A percentile compares a stretch with the other conserved stretches of the same genome.
Conservation (phyloP, 2,329 filamentous ascomycete species). For the Sporothrix pallida region DNA sequence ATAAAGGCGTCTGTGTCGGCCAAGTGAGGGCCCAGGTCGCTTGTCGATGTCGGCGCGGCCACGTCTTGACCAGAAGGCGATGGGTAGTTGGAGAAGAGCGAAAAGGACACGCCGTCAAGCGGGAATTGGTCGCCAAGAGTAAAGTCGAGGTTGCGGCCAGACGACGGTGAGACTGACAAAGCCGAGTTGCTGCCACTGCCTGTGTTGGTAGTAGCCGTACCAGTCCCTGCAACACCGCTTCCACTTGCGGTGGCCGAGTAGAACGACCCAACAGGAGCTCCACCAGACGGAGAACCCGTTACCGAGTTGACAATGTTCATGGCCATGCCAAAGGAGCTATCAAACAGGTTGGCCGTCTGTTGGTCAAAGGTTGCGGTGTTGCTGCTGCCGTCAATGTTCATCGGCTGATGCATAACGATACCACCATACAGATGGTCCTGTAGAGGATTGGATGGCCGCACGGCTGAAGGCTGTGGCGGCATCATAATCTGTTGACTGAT, state of each 20-base stretch:
- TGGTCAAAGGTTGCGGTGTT: background rate
- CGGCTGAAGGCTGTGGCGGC: background rate
- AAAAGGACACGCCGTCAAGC: conserved; percentile 10
- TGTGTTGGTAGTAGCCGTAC: background rate
- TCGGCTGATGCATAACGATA: conserved; percentile 41
- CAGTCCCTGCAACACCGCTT: background rate
- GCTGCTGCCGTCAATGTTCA: conserved; percentile 14
- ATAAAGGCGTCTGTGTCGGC: conserved; percentile 27
- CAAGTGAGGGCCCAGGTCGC: conserved; percentile 20
- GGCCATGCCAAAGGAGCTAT: conserved; percentile 8
- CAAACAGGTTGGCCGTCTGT: conserved; percentile 25
- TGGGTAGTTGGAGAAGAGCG: conserved; percentile 11
- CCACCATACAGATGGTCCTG: conserved; percentile 41
- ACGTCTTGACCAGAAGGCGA: background rate
- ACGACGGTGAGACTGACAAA: conserved; percentile 32
- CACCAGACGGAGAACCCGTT: background rate
- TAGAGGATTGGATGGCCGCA: background rate
- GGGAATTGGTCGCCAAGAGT: background rate
- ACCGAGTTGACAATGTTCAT: conserved; percentile 10
- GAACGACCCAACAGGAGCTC: background rate
- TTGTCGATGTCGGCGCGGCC: conserved; percentile 30
- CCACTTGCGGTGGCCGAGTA: background rate
- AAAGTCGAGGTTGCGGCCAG: conserved; percentile 30
- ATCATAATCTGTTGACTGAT: background rate
- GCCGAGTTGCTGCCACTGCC: conserved; percentile 28